Evolutionary conservation across 192 early-diverging fungal species (phyloP).

Genomic region (Coemansia sp.): DNA sequence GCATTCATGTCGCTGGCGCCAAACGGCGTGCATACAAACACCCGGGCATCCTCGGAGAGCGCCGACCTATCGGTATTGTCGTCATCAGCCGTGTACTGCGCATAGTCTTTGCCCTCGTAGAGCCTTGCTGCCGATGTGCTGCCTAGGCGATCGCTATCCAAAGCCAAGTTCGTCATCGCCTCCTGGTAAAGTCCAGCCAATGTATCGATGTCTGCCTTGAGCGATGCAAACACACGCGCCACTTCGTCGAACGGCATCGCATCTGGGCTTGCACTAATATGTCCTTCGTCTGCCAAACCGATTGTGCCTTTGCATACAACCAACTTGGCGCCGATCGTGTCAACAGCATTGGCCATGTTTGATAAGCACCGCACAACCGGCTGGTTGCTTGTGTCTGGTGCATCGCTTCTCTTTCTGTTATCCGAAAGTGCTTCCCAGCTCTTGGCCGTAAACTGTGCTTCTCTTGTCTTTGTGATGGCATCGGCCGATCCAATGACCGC

Average conservation of each 20-base stretch:
- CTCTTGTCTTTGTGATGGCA: conserved; percentile 8
- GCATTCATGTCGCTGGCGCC: conserved; percentile 20
- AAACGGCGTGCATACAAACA: conserved; percentile 36
- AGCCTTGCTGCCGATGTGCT: neutral
- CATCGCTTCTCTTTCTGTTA: neutral
- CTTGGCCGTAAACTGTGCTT: conserved; percentile 27
- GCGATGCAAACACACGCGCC: conserved; percentile 42
- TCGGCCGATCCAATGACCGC: neutral
- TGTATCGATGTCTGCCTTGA: conserved; percentile 45
- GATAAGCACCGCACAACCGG: conserved; percentile 20
- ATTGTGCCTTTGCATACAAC: conserved; percentile 25
- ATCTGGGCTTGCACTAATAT: neutral
- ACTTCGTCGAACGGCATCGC: conserved; percentile 14
- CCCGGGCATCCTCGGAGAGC: conserved; percentile 11
- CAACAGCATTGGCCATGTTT: conserved; percentile 21
- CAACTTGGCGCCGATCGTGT: conserved; percentile 32
- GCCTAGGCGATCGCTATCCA: neutral
- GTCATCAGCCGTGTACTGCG: neutral
- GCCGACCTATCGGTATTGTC: neutral
- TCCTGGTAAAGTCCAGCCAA: conserved; percentile 35
- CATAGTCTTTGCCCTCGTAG: neutral
- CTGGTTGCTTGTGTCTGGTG: neutral
- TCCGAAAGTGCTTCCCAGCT: conserved; percentile 29
- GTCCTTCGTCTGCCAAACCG: neutral
- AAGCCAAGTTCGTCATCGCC: conserved; percentile 17